phyloP scores from a whole-genome alignment of 1,139 yeast species.

The Blastobotrys buckinghamii region DNA sequence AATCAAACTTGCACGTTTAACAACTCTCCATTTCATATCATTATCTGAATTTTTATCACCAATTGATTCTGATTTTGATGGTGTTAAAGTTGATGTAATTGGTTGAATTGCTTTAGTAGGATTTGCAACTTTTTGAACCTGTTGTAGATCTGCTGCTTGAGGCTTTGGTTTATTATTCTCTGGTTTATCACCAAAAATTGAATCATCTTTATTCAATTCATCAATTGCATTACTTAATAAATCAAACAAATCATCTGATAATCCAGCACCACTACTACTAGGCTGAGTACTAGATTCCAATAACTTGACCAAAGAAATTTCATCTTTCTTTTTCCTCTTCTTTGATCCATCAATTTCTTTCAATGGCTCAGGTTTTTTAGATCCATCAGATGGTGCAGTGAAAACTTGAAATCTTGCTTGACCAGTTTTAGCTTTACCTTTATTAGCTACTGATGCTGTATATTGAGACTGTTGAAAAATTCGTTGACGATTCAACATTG shows the following conservation, averaged over 20 bases:
- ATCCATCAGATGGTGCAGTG: constrained; percentile 8
- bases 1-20: constrained; percentile 59
- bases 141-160: background rate
- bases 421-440: background rate
- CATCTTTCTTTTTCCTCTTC: constrained; percentile 6
- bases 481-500: constrained; percentile 23
- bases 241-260: constrained; percentile 33
- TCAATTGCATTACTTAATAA: constrained; percentile 35
- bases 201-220: constrained; percentile 24
- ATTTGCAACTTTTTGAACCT: background rate
- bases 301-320: background rate
- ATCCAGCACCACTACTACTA: constrained; percentile 14
- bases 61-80: constrained; percentile 44
- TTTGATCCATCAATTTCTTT: background rate
- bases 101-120: too few species aligned
- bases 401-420: constrained; percentile 14
- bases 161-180: constrained; percentile 12
- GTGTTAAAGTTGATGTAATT: background rate
- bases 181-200: constrained; percentile 12
- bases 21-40: constrained; percentile 73
- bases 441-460: constrained; percentile 11
- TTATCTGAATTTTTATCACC: constrained; percentile 79
- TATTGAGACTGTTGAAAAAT: constrained; percentile 13
- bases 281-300: background rate
- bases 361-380: constrained; percentile 2